A percentile compares a stretch with the other conserved stretches of the same genome.
Evolutionary conservation across 2,329 filamentous ascomycete genomes (phyloP).

Genomic region (Bipolaris sorokiniana): DNA sequence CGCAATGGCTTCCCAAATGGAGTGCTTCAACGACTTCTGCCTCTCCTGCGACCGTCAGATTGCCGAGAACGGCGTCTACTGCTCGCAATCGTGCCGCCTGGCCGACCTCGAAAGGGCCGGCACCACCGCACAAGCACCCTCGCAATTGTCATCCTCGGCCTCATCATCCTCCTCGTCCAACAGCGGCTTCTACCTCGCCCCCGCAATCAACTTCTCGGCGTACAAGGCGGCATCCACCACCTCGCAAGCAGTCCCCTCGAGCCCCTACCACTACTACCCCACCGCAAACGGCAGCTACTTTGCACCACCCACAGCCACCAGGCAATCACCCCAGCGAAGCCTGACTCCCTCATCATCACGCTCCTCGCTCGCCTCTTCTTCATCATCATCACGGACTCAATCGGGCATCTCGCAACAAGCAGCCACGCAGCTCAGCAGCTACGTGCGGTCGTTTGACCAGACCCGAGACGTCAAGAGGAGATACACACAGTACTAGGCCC

Average conservation of each 20-base stretch:
- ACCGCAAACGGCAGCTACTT: constrained; percentile 49
- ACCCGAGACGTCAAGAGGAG: constrained; percentile 65
- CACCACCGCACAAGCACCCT: constrained; percentile 45
- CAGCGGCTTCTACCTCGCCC: constrained; percentile 70
- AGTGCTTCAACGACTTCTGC: constrained; percentile 91
- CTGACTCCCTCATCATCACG: constrained; percentile 74
- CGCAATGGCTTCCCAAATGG: constrained; percentile 53
- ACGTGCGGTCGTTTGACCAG: constrained; percentile 88
- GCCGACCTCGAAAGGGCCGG: constrained; percentile 80
- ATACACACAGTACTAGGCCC: constrained; percentile 41
- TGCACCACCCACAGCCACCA: constrained; percentile 35
- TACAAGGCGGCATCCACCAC: constrained; percentile 64
- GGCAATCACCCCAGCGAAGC: constrained; percentile 48
- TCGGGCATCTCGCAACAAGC: constrained; percentile 74
- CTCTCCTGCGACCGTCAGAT: constrained; percentile 92
- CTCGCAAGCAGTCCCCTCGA: constrained; percentile 55
- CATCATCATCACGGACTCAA: constrained; percentile 63
- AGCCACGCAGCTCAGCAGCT: constrained; percentile 79
- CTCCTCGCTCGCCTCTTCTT: constrained; percentile 80
- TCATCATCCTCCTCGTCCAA: constrained; percentile 58
- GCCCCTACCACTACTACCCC: constrained; percentile 49
- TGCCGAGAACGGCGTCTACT: constrained; percentile 77
- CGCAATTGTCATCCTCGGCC: constrained; percentile 61
- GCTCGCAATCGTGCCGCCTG: constrained; percentile 88
- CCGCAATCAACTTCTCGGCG: constrained; percentile 76